Percentiles rank a stretch among this genome's conserved stretches.
These are phyloP conservation scores for Cyamopsis tetragonoloba DNA, from an alignment of 306 rosid genomes.

Conservation along the genomic window DNA sequence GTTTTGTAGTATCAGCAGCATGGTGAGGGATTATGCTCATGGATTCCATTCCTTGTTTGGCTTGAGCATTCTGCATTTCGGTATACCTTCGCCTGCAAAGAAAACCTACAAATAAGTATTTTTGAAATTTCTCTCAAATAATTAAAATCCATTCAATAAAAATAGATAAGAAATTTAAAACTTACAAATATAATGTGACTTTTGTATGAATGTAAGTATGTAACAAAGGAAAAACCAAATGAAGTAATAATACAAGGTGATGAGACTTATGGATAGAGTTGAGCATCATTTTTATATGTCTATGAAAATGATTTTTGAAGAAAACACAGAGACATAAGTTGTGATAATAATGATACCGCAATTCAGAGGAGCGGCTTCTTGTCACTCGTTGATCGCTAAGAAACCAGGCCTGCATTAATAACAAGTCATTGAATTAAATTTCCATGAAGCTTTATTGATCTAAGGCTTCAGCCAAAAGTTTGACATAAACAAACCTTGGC, in stretches of 20 bases:
- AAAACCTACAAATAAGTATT: neutral
- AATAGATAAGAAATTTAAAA: neutral
- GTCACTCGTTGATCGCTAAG: slow-evolving; percentile 86
- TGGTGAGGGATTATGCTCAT: slow-evolving; percentile 42
- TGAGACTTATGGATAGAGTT: neutral
- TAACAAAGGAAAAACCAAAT: neutral
- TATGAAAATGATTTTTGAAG: slow-evolving; percentile 25
- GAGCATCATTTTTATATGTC: slow-evolving; percentile 5
- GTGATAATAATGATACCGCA: slow-evolving; percentile 48
- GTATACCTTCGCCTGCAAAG: slow-evolving; percentile 65
- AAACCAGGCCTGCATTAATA: slow-evolving; percentile 83
- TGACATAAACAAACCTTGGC: slow-evolving; percentile 61
- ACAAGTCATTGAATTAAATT: slow-evolving; percentile 27
- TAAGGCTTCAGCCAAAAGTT: slow-evolving; percentile 17
- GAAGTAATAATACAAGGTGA: slow-evolving; percentile 1
- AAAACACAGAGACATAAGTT: neutral
- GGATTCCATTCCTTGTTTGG: slow-evolving; percentile 48
- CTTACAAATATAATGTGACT: neutral
- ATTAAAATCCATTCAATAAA: neutral
- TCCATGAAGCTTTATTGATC: slow-evolving; percentile 26
- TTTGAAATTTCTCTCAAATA: neutral
- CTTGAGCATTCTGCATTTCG: slow-evolving; percentile 67
- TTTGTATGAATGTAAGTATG: neutral
- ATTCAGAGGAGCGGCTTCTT: slow-evolving; percentile 94
- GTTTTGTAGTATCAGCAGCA: slow-evolving; percentile 36